Conservation (phyloP, 441 rosid genomes). For the Jatropha multifida region DNA sequence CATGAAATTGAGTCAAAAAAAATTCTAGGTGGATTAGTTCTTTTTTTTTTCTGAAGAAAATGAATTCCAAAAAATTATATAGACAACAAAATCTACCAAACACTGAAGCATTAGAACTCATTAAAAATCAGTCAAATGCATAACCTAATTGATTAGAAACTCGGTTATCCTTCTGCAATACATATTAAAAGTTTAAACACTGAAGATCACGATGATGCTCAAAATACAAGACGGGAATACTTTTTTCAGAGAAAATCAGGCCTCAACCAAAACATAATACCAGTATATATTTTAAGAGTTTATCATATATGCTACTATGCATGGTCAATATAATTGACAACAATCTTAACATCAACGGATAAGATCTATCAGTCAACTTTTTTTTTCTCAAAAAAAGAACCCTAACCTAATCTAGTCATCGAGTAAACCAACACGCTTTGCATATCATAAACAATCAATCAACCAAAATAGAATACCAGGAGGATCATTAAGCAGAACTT, state of each 20-base stretch:
- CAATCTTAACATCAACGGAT: neutral
- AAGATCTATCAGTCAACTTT: neutral
- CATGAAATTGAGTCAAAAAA: too few species aligned
- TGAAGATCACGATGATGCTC: too few species aligned
- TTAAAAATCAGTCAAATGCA: neutral
- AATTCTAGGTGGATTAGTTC: too few species aligned
- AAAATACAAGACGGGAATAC: too few species aligned
- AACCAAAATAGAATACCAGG: neutral
- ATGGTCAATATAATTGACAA: neutral
- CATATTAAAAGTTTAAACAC: too few species aligned
- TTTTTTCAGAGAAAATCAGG: neutral
- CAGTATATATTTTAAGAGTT: neutral
- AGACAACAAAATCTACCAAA: neutral
- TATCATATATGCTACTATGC: neutral
- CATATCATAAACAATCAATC: neutral
- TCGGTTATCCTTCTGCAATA: neutral
- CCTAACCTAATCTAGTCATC: constrained; percentile 4
- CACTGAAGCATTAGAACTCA: neutral
- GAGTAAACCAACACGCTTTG: neutral
- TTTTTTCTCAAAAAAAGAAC: neutral
- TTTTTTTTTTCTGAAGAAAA: neutral
- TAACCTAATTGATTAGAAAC: neutral
- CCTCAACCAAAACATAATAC: neutral
- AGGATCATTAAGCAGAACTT: neutral
- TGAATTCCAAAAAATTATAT: neutral